Percentiles rank a stretch among this genome's conserved stretches.
Evolutionary conservation across 2,329 filamentous ascomycete genomes (phyloP).

Genomic region (Mariannaea elegans): DNA sequence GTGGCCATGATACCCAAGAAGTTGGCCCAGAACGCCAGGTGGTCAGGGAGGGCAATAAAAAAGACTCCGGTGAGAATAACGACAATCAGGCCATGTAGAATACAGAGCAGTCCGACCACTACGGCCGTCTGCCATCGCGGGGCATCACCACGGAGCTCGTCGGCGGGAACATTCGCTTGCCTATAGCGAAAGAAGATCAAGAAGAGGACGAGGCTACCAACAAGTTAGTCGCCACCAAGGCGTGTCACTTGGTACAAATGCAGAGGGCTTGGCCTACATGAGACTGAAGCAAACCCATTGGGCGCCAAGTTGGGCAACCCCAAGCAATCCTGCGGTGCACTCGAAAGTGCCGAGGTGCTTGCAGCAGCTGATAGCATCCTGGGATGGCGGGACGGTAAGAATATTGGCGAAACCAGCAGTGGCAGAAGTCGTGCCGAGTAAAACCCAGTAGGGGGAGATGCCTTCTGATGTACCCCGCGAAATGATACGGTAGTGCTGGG

Average conservation of each 20-base stretch:
- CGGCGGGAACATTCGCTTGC: constrained; percentile 59
- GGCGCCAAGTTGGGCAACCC: constrained; percentile 88
- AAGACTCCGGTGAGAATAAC: constrained; percentile 76
- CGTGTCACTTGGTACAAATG: not conserved
- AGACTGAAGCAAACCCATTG: constrained; percentile 93
- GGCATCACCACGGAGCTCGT: constrained; percentile 58
- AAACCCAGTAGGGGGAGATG: constrained; percentile 93
- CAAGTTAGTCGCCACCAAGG: constrained; percentile 4
- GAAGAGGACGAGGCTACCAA: constrained; percentile 83
- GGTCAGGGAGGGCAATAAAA: constrained; percentile 66
- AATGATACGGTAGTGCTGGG: constrained; percentile 94
- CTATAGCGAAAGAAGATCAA: constrained; percentile 88
- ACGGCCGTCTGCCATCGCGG: constrained; percentile 83
- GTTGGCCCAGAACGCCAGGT: constrained; percentile 84
- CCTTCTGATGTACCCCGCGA: constrained; percentile 86
- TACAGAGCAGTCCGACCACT: constrained; percentile 74
- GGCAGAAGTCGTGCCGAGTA: constrained; percentile 90
- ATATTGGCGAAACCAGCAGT: constrained; percentile 94
- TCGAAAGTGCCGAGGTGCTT: constrained; percentile 81
- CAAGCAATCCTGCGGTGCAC: constrained; percentile 85
- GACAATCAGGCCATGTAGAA: constrained; percentile 78
- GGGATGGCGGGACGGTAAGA: constrained; percentile 83
- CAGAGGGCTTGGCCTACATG: constrained; percentile 69
- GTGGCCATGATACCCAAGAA: constrained; percentile 83
- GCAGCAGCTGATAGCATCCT: constrained; percentile 87